Evolutionary conservation across 208 protist species (phyloP), one percentile per base, ranked within the genome.

Genomic region (Trypanosoma scelopori): DNA sequence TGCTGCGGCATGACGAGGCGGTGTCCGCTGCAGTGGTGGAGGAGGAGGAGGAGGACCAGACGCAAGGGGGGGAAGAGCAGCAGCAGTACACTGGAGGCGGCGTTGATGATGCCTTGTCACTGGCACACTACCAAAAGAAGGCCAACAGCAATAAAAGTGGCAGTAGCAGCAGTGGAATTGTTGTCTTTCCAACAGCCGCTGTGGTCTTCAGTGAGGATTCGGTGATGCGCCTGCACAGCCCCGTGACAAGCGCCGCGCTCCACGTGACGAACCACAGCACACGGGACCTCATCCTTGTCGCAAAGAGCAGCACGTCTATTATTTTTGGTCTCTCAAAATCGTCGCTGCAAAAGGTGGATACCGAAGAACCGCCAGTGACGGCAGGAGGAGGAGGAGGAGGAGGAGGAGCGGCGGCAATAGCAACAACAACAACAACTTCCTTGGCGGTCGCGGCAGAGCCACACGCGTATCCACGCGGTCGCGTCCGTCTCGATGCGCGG

Each of bases 1-100:
- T 77, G 37, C 65, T 94, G 27, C 67, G 77, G 13, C 76, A 65
- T 30, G 82, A 88, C 65, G 76, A 81, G 30, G 66, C 72, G 13
- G 78, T 88, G 48, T 76, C 72, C 1, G 77, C 76, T 0, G 20
- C 15, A 18, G 55, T 62, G 11, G 30, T 55, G 0, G 25, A 43
- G 7, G 28, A 52, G 11, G 43, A 37, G 6, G 42, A 52, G 7
- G 39, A 46, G 12, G 25, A 32, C 28, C 23, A 53, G 30, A 32
- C 23, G 41, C 22, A 23, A 35, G 2, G 9, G 39, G 22, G 30
- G 25, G 3, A 46, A 16, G 23, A 35, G 28, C 5, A 32, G 45
- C 25, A 0, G 55, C 11, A 35, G n/a, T 16, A 25, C 16, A 5
- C 28, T 20, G 6, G 12, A 12, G 20, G 39, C n/a, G 50, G 23